These are phyloP conservation scores for Aspergillus flavus DNA, from an alignment of 2,329 filamentous ascomycete species.

Conservation along the genomic window DNA sequence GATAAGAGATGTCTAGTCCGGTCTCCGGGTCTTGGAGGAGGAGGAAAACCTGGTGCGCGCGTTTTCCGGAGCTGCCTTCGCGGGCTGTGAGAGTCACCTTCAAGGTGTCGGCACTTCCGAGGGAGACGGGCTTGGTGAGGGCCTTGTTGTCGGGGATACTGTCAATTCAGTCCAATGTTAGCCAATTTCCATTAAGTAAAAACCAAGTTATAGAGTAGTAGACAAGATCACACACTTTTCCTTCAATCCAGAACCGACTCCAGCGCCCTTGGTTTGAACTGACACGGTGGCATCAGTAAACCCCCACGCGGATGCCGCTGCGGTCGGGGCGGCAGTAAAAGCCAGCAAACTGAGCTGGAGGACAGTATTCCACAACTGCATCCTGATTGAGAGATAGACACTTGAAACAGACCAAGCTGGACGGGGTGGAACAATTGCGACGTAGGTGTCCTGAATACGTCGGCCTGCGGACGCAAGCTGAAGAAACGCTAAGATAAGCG, in stretches of 20 bases:
- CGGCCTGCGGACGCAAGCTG: constrained; percentile 2
- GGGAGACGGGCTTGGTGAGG: constrained; percentile 63
- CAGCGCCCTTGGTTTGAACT: constrained; percentile 61
- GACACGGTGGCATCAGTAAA: constrained; percentile 67
- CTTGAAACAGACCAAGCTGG: constrained; percentile 5
- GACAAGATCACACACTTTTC: constrained; percentile 53
- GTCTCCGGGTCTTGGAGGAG: constrained; percentile 73
- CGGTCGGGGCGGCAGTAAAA: constrained; percentile 36
- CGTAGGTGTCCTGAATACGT: constrained; percentile 5
- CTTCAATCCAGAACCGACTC: constrained; percentile 55
- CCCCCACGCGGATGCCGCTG: constrained; percentile 59
- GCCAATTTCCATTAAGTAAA: neutral
- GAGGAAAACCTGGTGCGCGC: constrained; percentile 92
- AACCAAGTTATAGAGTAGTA: neutral
- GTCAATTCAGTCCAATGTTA: constrained; percentile 7
- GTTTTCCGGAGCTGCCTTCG: constrained; percentile 75
- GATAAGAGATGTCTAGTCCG: constrained; percentile 84
- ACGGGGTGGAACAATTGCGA: constrained; percentile 11
- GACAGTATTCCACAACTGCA: constrained; percentile 41
- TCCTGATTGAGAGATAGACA: constrained; percentile 24
- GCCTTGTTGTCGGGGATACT: constrained; percentile 64
- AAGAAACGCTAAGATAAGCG: constrained; percentile 28
- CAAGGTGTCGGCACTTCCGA: constrained; percentile 71
- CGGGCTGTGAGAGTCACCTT: constrained; percentile 81
- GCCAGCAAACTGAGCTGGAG: constrained; percentile 41